phyloP scores from a whole-genome alignment of 345 rosid species.

The Euphorbia tirucalli region DNA sequence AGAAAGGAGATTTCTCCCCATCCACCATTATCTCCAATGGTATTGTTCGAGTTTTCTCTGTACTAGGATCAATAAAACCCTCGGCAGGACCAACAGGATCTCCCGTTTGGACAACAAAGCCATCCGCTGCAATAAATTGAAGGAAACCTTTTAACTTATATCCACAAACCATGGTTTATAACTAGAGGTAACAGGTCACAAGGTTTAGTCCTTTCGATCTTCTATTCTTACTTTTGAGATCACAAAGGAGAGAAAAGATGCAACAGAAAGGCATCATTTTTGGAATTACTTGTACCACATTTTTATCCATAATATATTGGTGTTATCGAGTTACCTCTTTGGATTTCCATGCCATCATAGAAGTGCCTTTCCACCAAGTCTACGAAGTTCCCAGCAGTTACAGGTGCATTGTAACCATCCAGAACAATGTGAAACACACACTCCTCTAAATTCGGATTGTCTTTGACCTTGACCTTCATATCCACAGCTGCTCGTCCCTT shows the following conservation, averaged over 20 bases:
- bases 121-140: conserved; percentile 70
- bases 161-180: neutral
- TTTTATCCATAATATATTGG: too few relatives aligned
- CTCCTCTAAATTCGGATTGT: conserved; percentile 83
- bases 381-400: conserved; percentile 89
- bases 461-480: conserved; percentile 98
- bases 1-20: conserved; percentile 76
- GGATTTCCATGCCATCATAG: conserved; percentile 98
- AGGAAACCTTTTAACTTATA: neutral
- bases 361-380: conserved; percentile 90
- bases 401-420: conserved; percentile 96
- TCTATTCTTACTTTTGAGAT: neutral
- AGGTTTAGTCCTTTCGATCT: neutral
- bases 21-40: conserved; percentile 85
- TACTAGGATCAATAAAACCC: conserved; percentile 93
- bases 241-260: neutral
- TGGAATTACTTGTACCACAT: neutral
- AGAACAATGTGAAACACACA: conserved; percentile 85
- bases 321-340: conserved; percentile 57
- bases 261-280: conserved; percentile 3
- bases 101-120: conserved; percentile 97
- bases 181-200: neutral
- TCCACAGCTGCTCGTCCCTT: conserved; percentile 96
- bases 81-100: conserved; percentile 99
- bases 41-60: conserved; percentile 76